These are phyloP conservation scores for Lepraria neglecta DNA, from an alignment of 495 filamentous ascomycete genomes.

Conservation along the genomic window DNA sequence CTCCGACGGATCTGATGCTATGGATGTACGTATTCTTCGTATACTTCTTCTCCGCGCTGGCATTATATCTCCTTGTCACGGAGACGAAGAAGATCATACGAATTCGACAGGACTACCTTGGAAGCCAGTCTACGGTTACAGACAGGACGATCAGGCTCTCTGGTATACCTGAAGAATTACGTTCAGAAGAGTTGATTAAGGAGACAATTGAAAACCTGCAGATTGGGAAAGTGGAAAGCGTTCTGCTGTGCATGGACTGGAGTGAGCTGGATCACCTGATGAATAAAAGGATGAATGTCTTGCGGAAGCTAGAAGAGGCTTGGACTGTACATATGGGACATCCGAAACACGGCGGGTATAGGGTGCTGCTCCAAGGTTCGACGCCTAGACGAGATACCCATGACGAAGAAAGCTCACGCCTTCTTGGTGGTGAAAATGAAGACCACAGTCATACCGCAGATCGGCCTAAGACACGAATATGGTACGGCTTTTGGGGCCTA, in stretches of 20 bases:
- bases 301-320: constrained; percentile 74
- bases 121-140: constrained; percentile 85
- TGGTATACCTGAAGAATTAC: constrained; percentile 74
- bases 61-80: constrained; percentile 72
- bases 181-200: constrained; percentile 76
- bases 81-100: constrained; percentile 80
- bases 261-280: constrained; percentile 70
- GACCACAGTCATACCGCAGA: constrained; percentile 36
- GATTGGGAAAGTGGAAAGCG: constrained; percentile 88
- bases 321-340: constrained; percentile 68
- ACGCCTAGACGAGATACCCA: constrained; percentile 14
- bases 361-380: constrained; percentile 12
- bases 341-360: constrained; percentile 13
- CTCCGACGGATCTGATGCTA: constrained; percentile 49
- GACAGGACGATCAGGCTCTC: constrained; percentile 90
- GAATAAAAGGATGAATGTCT: constrained; percentile 53
- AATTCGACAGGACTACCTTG: constrained; percentile 83
- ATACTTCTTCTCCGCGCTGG: constrained; percentile 79
- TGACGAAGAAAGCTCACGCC: constrained; percentile 44
- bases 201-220: constrained; percentile 79
- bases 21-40: constrained; percentile 91
- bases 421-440: constrained; percentile 45
- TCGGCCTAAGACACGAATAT: constrained; percentile 66
- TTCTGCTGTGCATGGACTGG: constrained; percentile 87
- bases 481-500: constrained; percentile 73